Evolutionary conservation across 495 filamentous ascomycete species (phyloP).

Genomic region (Sporormia fimetaria): DNA sequence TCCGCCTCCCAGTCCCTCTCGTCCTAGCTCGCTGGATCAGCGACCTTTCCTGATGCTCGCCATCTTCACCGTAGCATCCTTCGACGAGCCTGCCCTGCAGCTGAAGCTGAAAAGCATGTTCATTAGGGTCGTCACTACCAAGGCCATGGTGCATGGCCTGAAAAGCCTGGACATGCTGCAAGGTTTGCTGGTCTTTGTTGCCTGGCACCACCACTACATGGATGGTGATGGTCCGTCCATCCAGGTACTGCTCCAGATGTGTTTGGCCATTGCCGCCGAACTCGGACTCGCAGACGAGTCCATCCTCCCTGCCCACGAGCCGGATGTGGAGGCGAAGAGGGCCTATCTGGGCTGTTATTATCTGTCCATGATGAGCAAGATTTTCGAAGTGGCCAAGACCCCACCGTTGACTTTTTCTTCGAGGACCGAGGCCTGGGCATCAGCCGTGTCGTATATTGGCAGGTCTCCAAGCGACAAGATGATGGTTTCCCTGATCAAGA

Average conservation of each 20-base stretch:
- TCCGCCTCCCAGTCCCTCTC: constrained; percentile 5
- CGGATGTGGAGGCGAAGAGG: constrained; percentile 11
- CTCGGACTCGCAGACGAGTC: constrained; percentile 8
- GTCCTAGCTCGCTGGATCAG: constrained; percentile 8
- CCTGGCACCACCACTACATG: constrained; percentile 22
- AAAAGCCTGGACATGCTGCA: constrained; percentile 23
- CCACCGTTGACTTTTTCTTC: constrained; percentile 3
- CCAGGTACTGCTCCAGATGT: constrained; percentile 21
- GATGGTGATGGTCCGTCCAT: constrained; percentile 15
- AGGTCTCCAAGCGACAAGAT: constrained; percentile 8
- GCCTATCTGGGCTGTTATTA: constrained; percentile 23
- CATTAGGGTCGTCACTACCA: constrained; percentile 14
- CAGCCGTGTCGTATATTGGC: constrained; percentile 5
- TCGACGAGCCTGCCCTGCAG: constrained; percentile 11
- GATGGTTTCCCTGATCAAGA: constrained; percentile 9
- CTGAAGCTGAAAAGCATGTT: constrained; percentile 16
- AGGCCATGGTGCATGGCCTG: constrained; percentile 19
- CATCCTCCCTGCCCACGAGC: not conserved
- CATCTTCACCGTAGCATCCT: constrained; percentile 13
- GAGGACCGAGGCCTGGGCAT: constrained; percentile 5
- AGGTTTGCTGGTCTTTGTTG: constrained; percentile 19
- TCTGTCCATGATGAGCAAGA: constrained; percentile 3
- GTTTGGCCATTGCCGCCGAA: constrained; percentile 16
- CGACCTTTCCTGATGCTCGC: constrained; percentile 18
- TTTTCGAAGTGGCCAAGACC: constrained; percentile 5